Base-by-base conservation (phyloP, 139 green algal genomes). In the Chlorella sorokiniana region DNA sequence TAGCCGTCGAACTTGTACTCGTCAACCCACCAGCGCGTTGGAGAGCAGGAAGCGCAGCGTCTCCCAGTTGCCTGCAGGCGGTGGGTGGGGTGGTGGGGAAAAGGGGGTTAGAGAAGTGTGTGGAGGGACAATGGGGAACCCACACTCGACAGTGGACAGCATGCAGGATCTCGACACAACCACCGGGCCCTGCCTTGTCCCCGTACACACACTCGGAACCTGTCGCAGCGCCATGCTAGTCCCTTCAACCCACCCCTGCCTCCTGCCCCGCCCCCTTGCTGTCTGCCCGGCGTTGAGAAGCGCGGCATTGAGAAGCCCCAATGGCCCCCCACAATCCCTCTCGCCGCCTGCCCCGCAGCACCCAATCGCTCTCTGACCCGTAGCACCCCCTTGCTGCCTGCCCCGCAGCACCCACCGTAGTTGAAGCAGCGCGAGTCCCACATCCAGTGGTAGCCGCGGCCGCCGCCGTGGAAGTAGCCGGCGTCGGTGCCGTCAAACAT, bases 391-490 rank as follows among this genome's bases (percentile, higher is more conserved):
- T 10, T 65, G 14, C 11, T 33, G 16, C 29, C 33, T 25, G 8
- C 6, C 33, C 18, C 35, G 23, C 0, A 41, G 3, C 37, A 37
- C 14, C 86, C 79, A 93, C 94, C 95, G 81, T 99, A 99, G 92
- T 99, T 98, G 93, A 99, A 99, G 76, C 95, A 95, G 61, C 97
- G 91, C 40, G 85, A 94, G 93, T 99, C 97, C 97, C 97, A 99
- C 96, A 99, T 98, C 93, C 93, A 98, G 90, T 98, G 95, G 89
- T 97, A 96, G 35, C 95, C 95, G 16, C 90, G 79, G 25, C 87
- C 89, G 45, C 95, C 95, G 42, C 89, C 92, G 89, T 98, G 95
- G 91, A 98, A 98, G 91, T 97, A 98, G 88, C 91, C 89, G 61
- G 62, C 86, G 69, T 98, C 95, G 7, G 93, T 96, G 82, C 96